Base-by-base conservation (phyloP, 176 grass and related monocot species). In the Cenchrus americanus region DNA sequence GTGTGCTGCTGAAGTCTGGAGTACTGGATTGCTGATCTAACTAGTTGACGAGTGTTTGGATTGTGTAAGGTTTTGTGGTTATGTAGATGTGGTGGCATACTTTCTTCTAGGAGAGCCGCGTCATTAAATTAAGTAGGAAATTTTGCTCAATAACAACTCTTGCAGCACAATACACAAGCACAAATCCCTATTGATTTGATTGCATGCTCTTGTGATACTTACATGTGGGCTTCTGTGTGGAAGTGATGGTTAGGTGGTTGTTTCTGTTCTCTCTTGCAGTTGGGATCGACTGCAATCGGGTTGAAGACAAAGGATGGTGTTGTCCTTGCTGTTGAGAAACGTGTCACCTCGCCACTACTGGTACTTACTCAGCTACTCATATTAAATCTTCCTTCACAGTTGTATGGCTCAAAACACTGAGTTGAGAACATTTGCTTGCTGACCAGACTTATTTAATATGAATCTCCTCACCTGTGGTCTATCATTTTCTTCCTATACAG, bases 321-420 rank as follows among this genome's bases (percentile, higher is more conserved):
- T 37, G 96, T 99, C 24, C 89, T 96, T 0, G 96, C 96, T 49
- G 96, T 99, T 15, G 96, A 99, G 86, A 99, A 99, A 91, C 91
- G 96, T 64, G 91, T 99, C 19, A 99, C 96, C 71, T 99, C 96
- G 0, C 91, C 93, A 48, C 85, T 99, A 17, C 83, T 99, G 89
- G 91, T 99, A 92, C 4, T 84, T 85, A 7, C 51, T 14, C 59
- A 14, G 43, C 61, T 30, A 3, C 84, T 42, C 44, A 4, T 66
- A n/a, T n/a, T n/a, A n/a, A n/a, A n/a, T 44, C 10, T 77, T 40
- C 10, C 24, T 19, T 78, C 34, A 37, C 34, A 37, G 34, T 37
- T 37, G 34, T 37, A 37, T 37, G 34, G 30, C 40, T 0, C 0
- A 14, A 40, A 78, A 40, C 6, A 10, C 48, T 80, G 42, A 19